Evolutionary conservation across 129 eudicot genomes (phyloP), one percentile per base, ranked within the genome.

Genomic region (Helichrysum umbraculigerum): DNA sequence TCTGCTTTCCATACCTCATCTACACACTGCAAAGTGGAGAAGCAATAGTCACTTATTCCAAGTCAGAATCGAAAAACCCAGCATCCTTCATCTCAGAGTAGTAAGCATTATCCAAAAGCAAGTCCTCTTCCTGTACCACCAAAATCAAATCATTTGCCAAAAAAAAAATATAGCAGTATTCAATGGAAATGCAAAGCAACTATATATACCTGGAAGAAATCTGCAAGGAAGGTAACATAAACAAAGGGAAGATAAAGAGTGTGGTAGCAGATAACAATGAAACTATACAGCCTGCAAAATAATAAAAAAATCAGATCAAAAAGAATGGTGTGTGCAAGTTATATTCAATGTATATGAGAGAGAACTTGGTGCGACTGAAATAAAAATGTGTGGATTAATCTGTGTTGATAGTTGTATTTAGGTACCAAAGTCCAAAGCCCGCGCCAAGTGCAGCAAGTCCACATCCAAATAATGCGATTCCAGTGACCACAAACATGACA

Each of bases 51-150:
- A 64, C 35, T 79, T 72, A 88, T 44, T 90, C 92, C 88, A 85
- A 84, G 2, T 91, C 97, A 12, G 84, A 77, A 58, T 91, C 97
- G 61, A 91, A 91, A 81, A 91, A 91, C 3, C 97, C 97, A 20
- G 97, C 97, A 86, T 91, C 97, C 80, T 76, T 86, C 97, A 91
- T 91, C 73, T 91, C 97, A 56, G 96, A 90, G 76, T 88, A 91
- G 76, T 91, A 91, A 21, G 91, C 97, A 68, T 79, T 88, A 30
- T 91, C 97, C 86, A 91, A 71, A 64, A 84, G 89, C 89, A 88
- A 80, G 25, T 91, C 97, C 78, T 91, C 93, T 80, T 88, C 97
- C 97, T 91, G 87, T 56, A 76, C 72, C 35, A 28, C 58, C 34
- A 66, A 68, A 73, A 33, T 66, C 41, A 14, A 57, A 42, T 67